Evolutionary conservation across 257 asterid genomes (phyloP).

Genomic region (Solanum pinnatisectum): DNA sequence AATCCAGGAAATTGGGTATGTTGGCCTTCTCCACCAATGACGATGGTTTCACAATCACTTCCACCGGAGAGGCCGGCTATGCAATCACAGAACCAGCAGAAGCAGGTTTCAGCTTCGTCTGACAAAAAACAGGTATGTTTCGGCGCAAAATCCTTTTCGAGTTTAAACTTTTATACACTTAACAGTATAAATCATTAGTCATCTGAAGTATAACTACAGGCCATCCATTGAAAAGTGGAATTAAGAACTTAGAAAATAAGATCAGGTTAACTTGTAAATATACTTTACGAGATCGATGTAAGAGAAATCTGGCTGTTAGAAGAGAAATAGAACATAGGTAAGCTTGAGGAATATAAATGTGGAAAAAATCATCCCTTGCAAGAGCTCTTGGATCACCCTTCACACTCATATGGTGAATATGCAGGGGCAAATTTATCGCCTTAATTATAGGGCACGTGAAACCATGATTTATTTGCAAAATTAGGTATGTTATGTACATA

Average conservation of each 20-base stretch:
- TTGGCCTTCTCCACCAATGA: conserved; percentile 29
- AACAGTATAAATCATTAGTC: background rate
- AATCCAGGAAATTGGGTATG: conserved; percentile 34
- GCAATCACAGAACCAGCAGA: conserved; percentile 24
- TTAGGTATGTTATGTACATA: background rate
- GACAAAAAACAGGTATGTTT: conserved; percentile 22
- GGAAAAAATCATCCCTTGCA: background rate
- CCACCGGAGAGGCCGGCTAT: conserved; percentile 5
- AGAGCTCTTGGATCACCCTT: background rate
- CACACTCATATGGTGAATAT: background rate
- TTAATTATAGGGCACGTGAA: background rate
- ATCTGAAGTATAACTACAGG: background rate
- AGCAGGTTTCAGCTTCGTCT: conserved; percentile 15
- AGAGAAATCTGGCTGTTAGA: background rate
- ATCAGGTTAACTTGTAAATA: background rate
- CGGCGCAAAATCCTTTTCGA: background rate
- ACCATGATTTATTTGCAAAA: background rate
- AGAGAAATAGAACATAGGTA: background rate
- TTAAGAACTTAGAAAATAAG: background rate
- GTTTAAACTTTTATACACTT: background rate
- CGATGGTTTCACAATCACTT: background rate
- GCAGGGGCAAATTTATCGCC: background rate
- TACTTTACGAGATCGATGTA: background rate
- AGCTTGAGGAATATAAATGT: background rate
- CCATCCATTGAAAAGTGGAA: background rate